Evolutionary conservation across 345 rosid species (phyloP), one percentile per base, ranked within the genome.

Genomic region (Hypericum perforatum): DNA sequence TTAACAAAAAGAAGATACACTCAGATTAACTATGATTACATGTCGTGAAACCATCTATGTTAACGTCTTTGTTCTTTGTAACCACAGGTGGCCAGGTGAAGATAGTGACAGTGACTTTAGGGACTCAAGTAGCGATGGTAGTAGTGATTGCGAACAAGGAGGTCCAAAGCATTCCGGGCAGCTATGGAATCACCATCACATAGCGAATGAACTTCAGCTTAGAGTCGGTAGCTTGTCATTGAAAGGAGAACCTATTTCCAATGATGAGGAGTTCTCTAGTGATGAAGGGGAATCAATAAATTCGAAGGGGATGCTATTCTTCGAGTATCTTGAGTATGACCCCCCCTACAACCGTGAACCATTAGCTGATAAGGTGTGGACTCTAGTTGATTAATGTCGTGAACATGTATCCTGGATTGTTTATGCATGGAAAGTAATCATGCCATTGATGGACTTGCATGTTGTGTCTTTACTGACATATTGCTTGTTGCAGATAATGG

Each of bases 91-190:
- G 39, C 52, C 13, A 36, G 58, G 52, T 48, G 64, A 59, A 56
- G 70, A 60, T 45, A 65, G 70, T 59, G 70, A 65, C 38, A 65
- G 60, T 59, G 70, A 65, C 48, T 65, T 54, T 44, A 65, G 64
- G 41, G 70, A 65, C 54, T 65, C 70, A 29, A 59, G 64, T 65
- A 54, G 70, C 71, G 95, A 89, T 64, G 81, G 80, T 63, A 77
- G 88, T 75, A 73, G 88, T 47, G 87, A 84, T 56, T 74, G 70
- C 73, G 94, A 84, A 60, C 69, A 65, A 13, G 76, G 74, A 58
- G 73, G 67, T 42, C 36, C 56, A 5, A 71, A 56, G 50, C 58
- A 41, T 47, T 43, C 61, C n/a, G 71, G 75, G 51, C 72, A 68
- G 16, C 73, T 52, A 32, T 45, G 46, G 41, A 63, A 53, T 58